Evolutionary conservation across 2,329 filamentous ascomycete species (phyloP), one percentile per base, ranked within the genome.

Genomic region (Biscogniauxia mediterranea): DNA sequence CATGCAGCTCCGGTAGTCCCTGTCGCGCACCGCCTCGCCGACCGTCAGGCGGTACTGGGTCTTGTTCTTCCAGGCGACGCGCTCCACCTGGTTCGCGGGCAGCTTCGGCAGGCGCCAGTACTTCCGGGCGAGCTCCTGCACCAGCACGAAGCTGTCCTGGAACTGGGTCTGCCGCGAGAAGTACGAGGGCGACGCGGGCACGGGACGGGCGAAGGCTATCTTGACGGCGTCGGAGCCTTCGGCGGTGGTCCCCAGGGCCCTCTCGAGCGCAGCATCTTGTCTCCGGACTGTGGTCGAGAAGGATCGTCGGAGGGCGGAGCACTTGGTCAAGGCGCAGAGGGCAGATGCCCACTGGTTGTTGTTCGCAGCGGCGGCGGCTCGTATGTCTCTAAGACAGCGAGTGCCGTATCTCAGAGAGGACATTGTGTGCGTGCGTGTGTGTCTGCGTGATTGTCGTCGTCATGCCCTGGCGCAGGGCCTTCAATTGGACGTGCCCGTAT

Each of bases 131-230:
- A 98, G 83, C 11, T 84, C 82, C 69, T 92, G 86, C 54, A 99
- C 83, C 53, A 82, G 79, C 67, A 98, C 84, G 69, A 90, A 86
- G 71, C 91, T 85, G 78, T 99, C 95, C 77, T 89, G 95, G 81
- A 97, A 97, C 58, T 84, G 82, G 1, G 93, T 90, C 63, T 89
- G 89, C 57, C 89, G 89, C 57, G 92, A 93, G 80, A 98, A 99
- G 79, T 99, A 99, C n/a, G 94, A 95, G 2, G 92, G 89, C 42
- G 93, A 97, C 25, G 84, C 83, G 20, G 95, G 95, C 42, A 97
- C 80, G 21, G 96, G 81, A 66, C 95, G 91, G 57, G 91, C 88
- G 66, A 86, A 83, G 25, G 70, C 66, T 26, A 77, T 66, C 11
- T 72, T 62, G n/a, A 76, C 73, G 0, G 76, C 73, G 0, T 72